Evolutionary conservation across 345 rosid genomes (phyloP), one percentile per base, ranked within the genome.

Genomic region (Euphorbia pulcherrima): DNA sequence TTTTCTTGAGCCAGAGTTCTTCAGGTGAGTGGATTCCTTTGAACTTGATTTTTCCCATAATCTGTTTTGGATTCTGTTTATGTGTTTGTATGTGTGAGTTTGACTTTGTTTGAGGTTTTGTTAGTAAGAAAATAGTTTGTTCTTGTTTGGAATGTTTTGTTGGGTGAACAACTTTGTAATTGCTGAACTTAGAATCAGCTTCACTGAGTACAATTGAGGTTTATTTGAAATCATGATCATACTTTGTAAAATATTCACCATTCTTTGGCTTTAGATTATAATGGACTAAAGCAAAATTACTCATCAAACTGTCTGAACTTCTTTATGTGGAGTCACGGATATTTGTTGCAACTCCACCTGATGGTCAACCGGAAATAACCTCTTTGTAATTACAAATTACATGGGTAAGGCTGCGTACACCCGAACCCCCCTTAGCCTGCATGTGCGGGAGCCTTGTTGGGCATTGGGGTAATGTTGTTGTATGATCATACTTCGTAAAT

Each of bases 21-120:
- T 73, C 63, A 67, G 68, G 72, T 61, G 50, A 40, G n/a, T n/a
- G n/a, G 37, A 7, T 33, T 33, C 37, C 37, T 33, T 33, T 33
- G 7, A 33, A 33, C 7, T 33, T 33, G 54, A 5, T 27, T 60
- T 13, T 10, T 16, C 18, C 51, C 21, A 1, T 64, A 24, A 68
- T 60, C 12, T 16, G 52, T 60, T 71, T 52, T 2, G 55, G 41
- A 55, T 65, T 46, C 18, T 30, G 2, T 26, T 10, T 55, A 23
- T 72, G 21, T 76, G 33, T n/a, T 29, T 72, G 69, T 72, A 27
- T 76, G 33, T n/a, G 40, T 72, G 69, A 70, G 64, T 72, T 72
- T 79, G 72, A 76, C 73, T 80, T 73, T 13, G 61, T 17, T 66
- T 41, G 48, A 51, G 48, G 11, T 65, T 12, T 51, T 27, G 20